Evolutionary conservation across 1,284 basidiomycete genomes (phyloP), one percentile per base, ranked within the genome.

Genomic region (Clitocybe nebularis): DNA sequence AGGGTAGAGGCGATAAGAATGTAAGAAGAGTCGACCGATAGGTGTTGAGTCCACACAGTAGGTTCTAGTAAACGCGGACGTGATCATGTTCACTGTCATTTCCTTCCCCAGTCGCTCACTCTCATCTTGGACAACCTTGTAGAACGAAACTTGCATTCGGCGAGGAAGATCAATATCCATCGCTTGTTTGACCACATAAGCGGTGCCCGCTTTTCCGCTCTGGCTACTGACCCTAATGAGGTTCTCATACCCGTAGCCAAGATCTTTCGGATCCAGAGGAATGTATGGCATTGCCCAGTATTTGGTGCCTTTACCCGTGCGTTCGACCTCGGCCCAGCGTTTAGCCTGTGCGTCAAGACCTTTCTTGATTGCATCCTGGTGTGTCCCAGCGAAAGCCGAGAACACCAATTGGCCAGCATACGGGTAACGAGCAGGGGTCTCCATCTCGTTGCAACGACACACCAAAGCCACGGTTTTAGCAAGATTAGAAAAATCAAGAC

Each of bases 311-410:
- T 80, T 72, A 43, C 83, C 79, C 44, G 68, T 69, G 20, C 56
- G 56, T 21, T 63, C 61, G 20, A 72, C 78, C 36, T 65, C 60
- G 7, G 64, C 64, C 56, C 79, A 74, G 16, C 77, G 68, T 46
- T 64, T 65, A 25, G 63, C 62, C 59, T 91, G 87, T 3, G 76
- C 79, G 58, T 87, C 84, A 65, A 94, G 89, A 34, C 91, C 92
- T 68, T 94, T 94, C 71, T 93, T 94, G 75, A 94, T 86, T 8
- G 92, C 91, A 58, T 94, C 92, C 67, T 91, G 91, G 63, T 94
- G 91, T 35, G 84, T 88, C 19, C 91, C 91, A 23, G 89, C 91
- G 70, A 94, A 94, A 8, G 91, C 91, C 23, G 92, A 92, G 64
- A 93, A 94, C 51, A 94, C 92, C 39, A 94, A 77, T 52, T 93